Evolutionary conservation across 257 asterid genomes (phyloP), one percentile per base, ranked within the genome.

Genomic region (Agastache rugosa): DNA sequence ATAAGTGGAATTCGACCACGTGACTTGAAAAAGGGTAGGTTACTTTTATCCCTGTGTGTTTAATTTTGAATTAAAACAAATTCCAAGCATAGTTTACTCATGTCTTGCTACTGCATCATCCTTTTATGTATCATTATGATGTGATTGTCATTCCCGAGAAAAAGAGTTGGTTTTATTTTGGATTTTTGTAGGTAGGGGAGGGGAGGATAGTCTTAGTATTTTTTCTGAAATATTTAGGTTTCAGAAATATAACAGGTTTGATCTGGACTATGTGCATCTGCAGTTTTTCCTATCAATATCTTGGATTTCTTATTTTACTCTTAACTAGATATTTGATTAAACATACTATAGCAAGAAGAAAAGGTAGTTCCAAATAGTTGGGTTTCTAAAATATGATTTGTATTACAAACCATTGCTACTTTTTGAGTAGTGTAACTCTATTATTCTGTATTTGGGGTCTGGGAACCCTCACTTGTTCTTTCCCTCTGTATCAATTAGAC

Each of bases 1-100:
- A 88, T 95, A 62, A 95, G 99, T 84, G 99, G 99, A 35, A 92
- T 95, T 77, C 90, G 99, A 63, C 94, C 97, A 23, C 87, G 83
- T 9, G 96, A 92, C 83, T 76, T 95, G 78, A 90, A 78, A 79
- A 92, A 88, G 86, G 99, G 99, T 95, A 17, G n/a, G 82, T 69
- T 19, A 16, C 50, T 25, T 51, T 58, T 27, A 25, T 68, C 16
- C 23, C 17, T 62, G 10, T 72, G 20, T 44, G n/a, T 50, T 31
- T 10, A 31, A 8, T 5, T 73, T 35, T 61, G 17, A 61, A 5
- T 12, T 73, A 44, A 19, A 59, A 19, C 23, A n/a, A 25, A 20
- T 31, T 55, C 27, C 14, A 11, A 19, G 12, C n/a, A 41, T 17
- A 3, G 31, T n/a, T 42, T 55, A 41, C 35, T 27, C 6, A 50